Evolutionary conservation across 1,139 yeast genomes (phyloP), one percentile per base, ranked within the genome.

Genomic region (Lodderomyces beijingensis): DNA sequence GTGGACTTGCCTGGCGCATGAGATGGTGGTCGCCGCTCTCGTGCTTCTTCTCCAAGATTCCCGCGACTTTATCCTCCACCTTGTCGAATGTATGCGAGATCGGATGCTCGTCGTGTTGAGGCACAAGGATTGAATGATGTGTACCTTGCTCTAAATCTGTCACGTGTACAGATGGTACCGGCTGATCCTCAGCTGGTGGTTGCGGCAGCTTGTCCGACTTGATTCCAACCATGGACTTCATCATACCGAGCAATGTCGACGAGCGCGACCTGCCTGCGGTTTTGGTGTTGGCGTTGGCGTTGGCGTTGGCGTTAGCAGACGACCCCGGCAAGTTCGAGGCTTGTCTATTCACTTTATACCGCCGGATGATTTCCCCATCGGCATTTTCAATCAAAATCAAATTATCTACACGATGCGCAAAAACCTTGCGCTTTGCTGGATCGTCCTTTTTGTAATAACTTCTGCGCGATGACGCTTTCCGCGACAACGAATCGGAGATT

Each of bases 331-430:
- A 2, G 2, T 25, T 34, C 4, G 34, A 33, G 3, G 43, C 35
- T 41, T 77, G 85, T 12, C 74, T 70, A 45, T 80, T 83, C 35
- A 87, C 79, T 46, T 65, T 74, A 58, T 88, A 91, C 37, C 95
- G 70, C 49, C 95, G 76, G 29, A 91, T 66, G 37, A 91, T 77
- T 46, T 91, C 97, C 44, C 98, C 98, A 23, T 88, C 95, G 30
- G 76, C 87, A 50, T 88, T 85, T 55, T 91, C 98, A 42, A 91
- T 81, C 39, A 88, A 70, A 37, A 91, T 75, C 41, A 79, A 68
- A 50, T 87, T 77, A 50, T 81, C 94, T 31, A 67, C 52, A 51
- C 65, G 71, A 48, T 67, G 70, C 5, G 73, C 74, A 49, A 42
- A 67, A 8, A 64, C 66, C 42, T 61, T 64, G 17, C 59, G 52